These are phyloP conservation scores for Nicotiana rustica DNA, from an alignment of 305 asterid genomes.

Conservation along the genomic window DNA sequence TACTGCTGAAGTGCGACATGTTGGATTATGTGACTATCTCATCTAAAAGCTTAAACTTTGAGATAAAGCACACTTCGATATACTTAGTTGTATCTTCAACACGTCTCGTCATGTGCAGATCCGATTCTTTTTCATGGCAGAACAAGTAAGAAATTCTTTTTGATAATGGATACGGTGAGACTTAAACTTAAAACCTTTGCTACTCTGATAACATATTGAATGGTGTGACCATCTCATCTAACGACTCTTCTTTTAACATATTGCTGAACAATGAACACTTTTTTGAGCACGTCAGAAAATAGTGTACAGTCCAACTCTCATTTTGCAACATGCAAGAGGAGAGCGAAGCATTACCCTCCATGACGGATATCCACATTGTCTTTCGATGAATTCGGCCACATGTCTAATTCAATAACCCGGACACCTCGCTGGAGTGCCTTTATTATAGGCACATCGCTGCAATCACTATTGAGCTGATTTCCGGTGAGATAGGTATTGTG, in stretches of 20 bases:
- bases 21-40: neutral
- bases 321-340: neutral
- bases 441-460: slow-evolving; percentile 72
- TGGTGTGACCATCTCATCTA: neutral
- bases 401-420: slow-evolving; percentile 79
- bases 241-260: neutral
- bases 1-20: neutral
- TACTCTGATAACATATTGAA: neutral
- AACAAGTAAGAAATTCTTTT: neutral
- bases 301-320: neutral
- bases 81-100: neutral
- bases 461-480: slow-evolving; percentile 77
- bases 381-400: slow-evolving; percentile 85
- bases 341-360: slow-evolving; percentile 63
- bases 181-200: neutral
- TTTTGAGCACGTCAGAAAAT: neutral
- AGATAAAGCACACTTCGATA: neutral
- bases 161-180: neutral
- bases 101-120: neutral
- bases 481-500: slow-evolving; percentile 91
- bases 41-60: neutral
- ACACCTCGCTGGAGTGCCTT: slow-evolving; percentile 76
- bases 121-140: neutral
- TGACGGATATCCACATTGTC: slow-evolving; percentile 75
- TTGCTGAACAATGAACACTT: neutral